Evolutionary conservation across 352 stramenopile species (phyloP), one percentile per base, ranked within the genome.

Genomic region (Phytopythium litorale): DNA sequence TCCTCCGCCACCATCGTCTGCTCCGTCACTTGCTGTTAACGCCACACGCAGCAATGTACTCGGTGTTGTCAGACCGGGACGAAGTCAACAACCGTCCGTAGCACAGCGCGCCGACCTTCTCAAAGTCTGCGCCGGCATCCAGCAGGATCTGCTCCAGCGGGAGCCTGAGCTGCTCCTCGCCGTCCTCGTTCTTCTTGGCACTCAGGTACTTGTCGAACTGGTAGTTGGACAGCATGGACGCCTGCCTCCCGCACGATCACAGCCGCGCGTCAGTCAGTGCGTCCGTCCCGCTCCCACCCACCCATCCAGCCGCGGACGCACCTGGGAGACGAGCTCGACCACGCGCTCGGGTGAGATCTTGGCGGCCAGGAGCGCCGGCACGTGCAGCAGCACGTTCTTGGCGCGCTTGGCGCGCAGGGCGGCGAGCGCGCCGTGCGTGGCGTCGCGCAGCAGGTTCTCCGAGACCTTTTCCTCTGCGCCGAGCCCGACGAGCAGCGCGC

Each of bases 141-240:
- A 92, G 32, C 32, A 78, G 84, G 32, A 92, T 90, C 53, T 79
- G 61, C 60, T 90, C 75, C 12, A 92, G 66, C 43, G 84, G 84
- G 56, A 89, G 62, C 56, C 73, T 75, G 48, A 91, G 73, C 68
- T 88, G 89, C 57, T 76, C 75, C 33, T 91, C 79, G 63, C 79
- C 84, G 32, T 87, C 62, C 5, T 74, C 68, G 62, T 89, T 70
- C 63, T 76, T 85, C 43, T 71, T 69, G 35, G 73, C 66, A 55
- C 66, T 89, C 56, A 92, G 61, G 66, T 95, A 92, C 70, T 87
- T 75, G 69, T 95, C 82, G 48, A 95, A 95, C 68, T 91, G 82
- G 66, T 95, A 95, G 71, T 93, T 95, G 48, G 84, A 93, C 33
- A 95, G 71, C 64, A 93, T 86, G 21, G 81, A 89, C 3, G 86